Conservation (phyloP, 768 basidiomycete genomes). For the Russula emetica region DNA sequence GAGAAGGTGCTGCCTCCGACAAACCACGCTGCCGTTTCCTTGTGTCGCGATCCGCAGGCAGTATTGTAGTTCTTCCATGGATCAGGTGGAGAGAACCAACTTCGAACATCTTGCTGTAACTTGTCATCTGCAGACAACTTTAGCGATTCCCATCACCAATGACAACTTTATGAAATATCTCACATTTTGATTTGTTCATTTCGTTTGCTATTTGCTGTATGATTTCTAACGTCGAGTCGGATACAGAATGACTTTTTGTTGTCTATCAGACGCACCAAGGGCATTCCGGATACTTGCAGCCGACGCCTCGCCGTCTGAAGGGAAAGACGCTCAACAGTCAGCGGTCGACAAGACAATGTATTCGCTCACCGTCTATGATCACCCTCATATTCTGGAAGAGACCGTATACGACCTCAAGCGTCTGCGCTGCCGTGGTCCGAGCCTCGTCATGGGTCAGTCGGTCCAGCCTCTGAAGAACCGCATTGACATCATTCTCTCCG, state of each 20-base stretch:
- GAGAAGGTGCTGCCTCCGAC: background rate
- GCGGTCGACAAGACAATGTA: background rate
- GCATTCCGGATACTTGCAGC: background rate
- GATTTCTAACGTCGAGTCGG: background rate
- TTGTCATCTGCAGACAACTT: background rate
- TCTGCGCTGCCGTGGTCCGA: background rate
- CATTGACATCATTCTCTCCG: background rate
- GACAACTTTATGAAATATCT: background rate
- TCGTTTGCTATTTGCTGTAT: background rate
- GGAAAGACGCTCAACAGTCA: background rate
- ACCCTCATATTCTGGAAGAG: background rate
- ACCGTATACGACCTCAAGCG: background rate
- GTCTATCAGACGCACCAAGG: background rate
- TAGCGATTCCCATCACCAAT: background rate
- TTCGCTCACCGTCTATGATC: background rate
- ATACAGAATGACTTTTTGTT: background rate
- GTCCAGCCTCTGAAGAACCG: background rate
- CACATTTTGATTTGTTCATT: background rate
- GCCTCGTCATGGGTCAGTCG: background rate
- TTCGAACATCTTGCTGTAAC: background rate
- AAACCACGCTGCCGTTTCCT: background rate
- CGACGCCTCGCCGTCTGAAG: background rate
- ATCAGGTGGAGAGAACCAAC: constrained; percentile 5
- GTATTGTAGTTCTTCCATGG: constrained; percentile 3
- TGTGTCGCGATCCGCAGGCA: background rate